Percentiles rank a stretch among this genome's conserved stretches.
Conservation (phyloP, 2,329 filamentous ascomycete genomes). For the Annulohypoxylon truncatum region DNA sequence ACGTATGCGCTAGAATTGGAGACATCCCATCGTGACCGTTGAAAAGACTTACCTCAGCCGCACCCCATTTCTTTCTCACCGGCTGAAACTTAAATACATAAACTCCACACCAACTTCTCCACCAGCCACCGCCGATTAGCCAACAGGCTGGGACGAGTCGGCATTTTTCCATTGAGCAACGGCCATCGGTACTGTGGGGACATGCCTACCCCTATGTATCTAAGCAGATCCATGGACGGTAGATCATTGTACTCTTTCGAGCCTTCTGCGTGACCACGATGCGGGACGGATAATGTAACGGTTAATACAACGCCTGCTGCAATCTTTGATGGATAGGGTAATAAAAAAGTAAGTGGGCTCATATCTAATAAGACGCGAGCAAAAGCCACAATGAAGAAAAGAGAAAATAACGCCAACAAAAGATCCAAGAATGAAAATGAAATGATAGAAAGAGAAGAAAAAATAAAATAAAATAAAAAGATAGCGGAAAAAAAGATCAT, state of each 20-base stretch:
- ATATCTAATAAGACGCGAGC: neutral
- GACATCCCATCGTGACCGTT: conserved; percentile 27
- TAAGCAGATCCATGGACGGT: neutral
- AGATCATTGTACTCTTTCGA: neutral
- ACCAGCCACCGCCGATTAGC: conserved; percentile 8
- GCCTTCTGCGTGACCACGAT: neutral
- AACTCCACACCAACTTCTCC: conserved; percentile 16
- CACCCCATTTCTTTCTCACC: conserved; percentile 20
- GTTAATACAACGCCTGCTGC: neutral
- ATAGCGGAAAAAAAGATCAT: conserved; percentile 15
- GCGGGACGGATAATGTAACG: neutral
- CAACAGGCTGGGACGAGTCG: conserved; percentile 24
- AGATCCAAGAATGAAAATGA: neutral
- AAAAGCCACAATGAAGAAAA: neutral
- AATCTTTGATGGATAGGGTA: neutral
- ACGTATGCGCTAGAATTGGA: neutral
- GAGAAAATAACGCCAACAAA: neutral
- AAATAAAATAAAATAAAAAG: neutral
- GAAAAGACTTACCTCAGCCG: conserved; percentile 29
- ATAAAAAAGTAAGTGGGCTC: neutral
- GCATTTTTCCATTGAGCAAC: conserved; percentile 18
- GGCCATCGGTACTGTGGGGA: neutral
- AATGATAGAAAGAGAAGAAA: neutral
- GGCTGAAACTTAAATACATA: conserved; percentile 15
- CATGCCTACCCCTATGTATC: neutral